phyloP scores from a whole-genome alignment of 257 asterid genomes.

The Hygrophila difformis region DNA sequence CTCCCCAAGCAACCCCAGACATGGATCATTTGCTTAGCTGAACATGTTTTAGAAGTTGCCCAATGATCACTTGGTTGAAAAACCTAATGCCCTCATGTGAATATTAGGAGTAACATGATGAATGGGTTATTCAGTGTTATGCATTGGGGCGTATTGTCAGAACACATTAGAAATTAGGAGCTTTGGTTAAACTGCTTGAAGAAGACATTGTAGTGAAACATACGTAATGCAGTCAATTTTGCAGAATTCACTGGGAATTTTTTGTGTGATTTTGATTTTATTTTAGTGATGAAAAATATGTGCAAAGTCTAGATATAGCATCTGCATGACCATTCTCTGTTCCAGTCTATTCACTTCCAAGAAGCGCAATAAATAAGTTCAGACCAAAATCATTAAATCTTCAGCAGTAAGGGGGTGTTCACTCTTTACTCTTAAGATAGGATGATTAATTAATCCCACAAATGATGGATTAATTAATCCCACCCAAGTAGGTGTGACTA shows the following conservation, averaged over 20 bases:
- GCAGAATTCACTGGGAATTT: too few relatives aligned
- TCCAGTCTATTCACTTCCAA: not conserved
- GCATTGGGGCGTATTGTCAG: not conserved
- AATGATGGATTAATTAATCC: too few relatives aligned
- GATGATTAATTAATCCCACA: too few relatives aligned
- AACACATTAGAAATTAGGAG: slow-evolving; percentile 2
- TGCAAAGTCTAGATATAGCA: not conserved
- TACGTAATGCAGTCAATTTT: too few relatives aligned
- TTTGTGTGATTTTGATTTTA: too few relatives aligned
- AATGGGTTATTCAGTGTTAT: not conserved
- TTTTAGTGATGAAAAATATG: not conserved
- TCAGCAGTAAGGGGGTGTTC: too few relatives aligned
- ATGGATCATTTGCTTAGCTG: too few relatives aligned
- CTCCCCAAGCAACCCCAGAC: too few relatives aligned
- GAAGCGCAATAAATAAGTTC: not conserved
- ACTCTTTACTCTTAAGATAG: too few relatives aligned
- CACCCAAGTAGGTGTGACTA: too few relatives aligned
- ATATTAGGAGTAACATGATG: not conserved
- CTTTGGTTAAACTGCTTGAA: not conserved
- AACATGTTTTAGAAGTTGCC: not conserved
- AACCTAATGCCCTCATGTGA: not conserved
- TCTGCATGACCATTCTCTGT: not conserved
- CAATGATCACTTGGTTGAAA: too few relatives aligned
- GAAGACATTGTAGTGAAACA: not conserved
- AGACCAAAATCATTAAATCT: not conserved